phyloP scores from a whole-genome alignment of 2,329 filamentous ascomycete species.

The Teratosphaeria viscida region DNA sequence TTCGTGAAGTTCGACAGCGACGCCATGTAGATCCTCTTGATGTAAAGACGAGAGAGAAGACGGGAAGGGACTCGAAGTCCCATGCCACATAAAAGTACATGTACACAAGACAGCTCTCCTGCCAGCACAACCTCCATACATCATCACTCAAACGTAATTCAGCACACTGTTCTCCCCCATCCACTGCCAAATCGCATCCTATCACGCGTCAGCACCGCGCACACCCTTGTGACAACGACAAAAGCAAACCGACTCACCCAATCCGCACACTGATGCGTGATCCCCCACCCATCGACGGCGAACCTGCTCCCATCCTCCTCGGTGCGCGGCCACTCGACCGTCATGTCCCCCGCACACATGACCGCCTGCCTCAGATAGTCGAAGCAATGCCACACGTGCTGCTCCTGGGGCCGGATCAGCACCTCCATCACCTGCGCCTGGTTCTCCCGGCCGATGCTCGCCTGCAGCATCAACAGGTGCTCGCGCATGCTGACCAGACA shows the following conservation, averaged over 20 bases:
- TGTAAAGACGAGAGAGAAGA: not conserved
- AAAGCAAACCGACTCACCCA: constrained; percentile 14
- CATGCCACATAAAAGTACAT: not conserved
- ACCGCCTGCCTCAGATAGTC: constrained; percentile 23
- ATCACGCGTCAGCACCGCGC: not conserved
- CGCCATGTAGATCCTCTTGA: too few relatives aligned
- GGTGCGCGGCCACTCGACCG: constrained; percentile 22
- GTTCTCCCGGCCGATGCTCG: constrained; percentile 8
- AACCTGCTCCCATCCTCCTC: constrained; percentile 21
- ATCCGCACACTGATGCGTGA: constrained; percentile 21
- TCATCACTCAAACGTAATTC: not conserved
- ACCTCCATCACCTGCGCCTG: constrained; percentile 10
- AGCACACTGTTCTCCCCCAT: constrained; percentile 7
- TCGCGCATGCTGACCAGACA: constrained; percentile 24
- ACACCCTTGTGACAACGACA: not conserved
- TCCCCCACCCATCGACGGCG: constrained; percentile 26
- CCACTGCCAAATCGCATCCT: constrained; percentile 3
- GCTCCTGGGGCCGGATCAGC: constrained; percentile 13
- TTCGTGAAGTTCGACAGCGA: too few relatives aligned
- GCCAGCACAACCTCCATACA: not conserved
- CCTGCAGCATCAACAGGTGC: constrained; percentile 17
- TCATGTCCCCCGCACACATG: constrained; percentile 22
- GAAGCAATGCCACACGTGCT: constrained; percentile 22
- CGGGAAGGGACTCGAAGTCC: not conserved
- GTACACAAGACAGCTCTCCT: not conserved